Percentiles rank a stretch among this genome's conserved stretches.
phyloP scores from a whole-genome alignment of 768 basidiomycete species.

The Myochromella boudieri region DNA sequence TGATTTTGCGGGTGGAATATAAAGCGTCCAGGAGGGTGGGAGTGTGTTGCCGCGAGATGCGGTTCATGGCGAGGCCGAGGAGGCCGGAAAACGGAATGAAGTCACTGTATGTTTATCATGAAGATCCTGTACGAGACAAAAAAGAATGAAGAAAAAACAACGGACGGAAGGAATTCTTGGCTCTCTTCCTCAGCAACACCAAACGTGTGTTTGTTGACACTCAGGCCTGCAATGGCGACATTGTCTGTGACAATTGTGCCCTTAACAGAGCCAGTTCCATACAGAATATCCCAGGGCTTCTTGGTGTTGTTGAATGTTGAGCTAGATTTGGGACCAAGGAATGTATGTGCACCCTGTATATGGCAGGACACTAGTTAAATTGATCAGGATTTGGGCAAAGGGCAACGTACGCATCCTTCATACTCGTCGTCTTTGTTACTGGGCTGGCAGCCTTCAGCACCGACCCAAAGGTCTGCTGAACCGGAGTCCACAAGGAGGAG shows the following conservation, averaged over 20 bases:
- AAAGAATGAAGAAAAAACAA: conserved; percentile 8
- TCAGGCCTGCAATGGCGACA: conserved; percentile 57
- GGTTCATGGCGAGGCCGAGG: conserved; percentile 42
- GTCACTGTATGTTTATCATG: conserved; percentile 15
- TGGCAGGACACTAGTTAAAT: background rate
- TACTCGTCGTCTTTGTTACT: conserved; percentile 19
- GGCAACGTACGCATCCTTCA: conserved; percentile 15
- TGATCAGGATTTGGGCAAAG: background rate
- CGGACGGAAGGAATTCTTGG: conserved; percentile 46
- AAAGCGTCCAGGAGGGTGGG: conserved; percentile 61
- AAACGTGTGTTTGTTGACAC: conserved; percentile 52
- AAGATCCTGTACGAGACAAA: conserved; percentile 3
- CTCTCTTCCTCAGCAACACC: conserved; percentile 61
- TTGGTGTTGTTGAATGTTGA: conserved; percentile 53
- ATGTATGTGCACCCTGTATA: conserved; percentile 35
- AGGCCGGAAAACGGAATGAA: conserved; percentile 54
- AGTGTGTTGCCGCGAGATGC: conserved; percentile 52
- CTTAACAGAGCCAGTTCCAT: conserved; percentile 57
- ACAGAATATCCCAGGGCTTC: conserved; percentile 45
- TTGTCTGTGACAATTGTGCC: conserved; percentile 60
- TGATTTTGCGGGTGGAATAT: conserved; percentile 44
- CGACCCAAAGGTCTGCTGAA: conserved; percentile 63
- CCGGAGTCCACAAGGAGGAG: conserved; percentile 60
- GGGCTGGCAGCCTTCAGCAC: conserved; percentile 42
- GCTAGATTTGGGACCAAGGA: conserved; percentile 58